phyloP scores from a whole-genome alignment of 306 rosid genomes.

The Quercus suber region DNA sequence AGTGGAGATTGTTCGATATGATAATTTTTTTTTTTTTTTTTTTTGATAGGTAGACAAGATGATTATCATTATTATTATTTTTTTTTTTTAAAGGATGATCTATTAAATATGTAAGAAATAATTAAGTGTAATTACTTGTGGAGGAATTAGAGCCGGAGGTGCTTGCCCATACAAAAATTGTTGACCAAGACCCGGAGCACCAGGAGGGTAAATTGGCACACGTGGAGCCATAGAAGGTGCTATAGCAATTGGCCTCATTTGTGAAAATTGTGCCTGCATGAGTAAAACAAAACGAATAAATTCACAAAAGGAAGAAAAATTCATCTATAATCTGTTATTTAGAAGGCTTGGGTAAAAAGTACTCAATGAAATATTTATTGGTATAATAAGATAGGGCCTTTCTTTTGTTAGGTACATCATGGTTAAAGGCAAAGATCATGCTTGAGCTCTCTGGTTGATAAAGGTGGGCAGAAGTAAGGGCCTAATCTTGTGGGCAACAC shows the following conservation, averaged over 20 bases:
- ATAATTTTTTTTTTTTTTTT: neutral
- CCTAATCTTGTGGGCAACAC: too few relatives aligned
- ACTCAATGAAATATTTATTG: neutral
- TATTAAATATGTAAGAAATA: neutral
- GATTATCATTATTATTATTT: too few relatives aligned
- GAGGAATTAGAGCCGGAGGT: slow-evolving; percentile 68
- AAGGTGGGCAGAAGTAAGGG: too few relatives aligned
- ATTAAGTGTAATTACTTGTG: slow-evolving; percentile 42
- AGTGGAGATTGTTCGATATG: neutral
- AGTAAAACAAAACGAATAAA: neutral
- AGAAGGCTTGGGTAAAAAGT: neutral
- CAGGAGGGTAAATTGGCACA: slow-evolving; percentile 74
- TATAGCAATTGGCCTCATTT: slow-evolving; percentile 70
- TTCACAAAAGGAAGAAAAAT: neutral
- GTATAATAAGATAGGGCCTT: neutral
- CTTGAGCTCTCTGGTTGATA: neutral
- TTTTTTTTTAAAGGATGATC: neutral
- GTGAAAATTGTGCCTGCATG: slow-evolving; percentile 66
- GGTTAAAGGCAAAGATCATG: neutral
- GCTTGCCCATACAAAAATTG: slow-evolving; percentile 76
- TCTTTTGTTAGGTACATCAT: neutral
- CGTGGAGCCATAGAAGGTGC: slow-evolving; percentile 68
- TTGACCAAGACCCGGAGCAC: slow-evolving; percentile 74
- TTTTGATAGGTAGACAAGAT: too few relatives aligned
- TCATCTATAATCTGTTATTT: neutral